phyloP scores from a whole-genome alignment of 192 early-diverging fungal genomes.

The Piromyces finnis region DNA sequence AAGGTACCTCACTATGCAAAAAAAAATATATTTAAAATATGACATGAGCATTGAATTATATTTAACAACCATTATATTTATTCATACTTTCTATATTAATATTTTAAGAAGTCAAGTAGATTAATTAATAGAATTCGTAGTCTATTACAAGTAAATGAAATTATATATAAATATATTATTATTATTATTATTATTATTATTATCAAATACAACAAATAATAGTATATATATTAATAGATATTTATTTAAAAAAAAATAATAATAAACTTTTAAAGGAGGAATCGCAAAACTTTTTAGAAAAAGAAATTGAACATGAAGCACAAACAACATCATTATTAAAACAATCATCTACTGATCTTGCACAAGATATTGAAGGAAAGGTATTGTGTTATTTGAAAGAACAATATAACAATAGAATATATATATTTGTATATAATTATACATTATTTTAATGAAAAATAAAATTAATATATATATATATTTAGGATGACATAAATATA shows the following conservation, averaged over 20 bases:
- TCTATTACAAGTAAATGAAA: background rate
- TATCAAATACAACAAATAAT: no score
- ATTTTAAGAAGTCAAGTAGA: background rate
- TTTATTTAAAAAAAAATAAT: no score
- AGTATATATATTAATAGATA: no score
- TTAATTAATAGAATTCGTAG: background rate
- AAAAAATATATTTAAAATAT: no score
- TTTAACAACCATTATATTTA: no score
- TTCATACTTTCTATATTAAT: background rate
- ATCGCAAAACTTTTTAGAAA: background rate
- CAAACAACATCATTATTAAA: background rate
- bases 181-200: no score
- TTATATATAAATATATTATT: no score
- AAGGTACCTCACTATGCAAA: background rate
- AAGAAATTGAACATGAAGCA: background rate
- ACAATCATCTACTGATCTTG: background rate
- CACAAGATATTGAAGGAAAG: background rate
- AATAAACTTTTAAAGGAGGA: background rate
- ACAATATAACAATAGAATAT: no score
- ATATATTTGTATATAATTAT: no score
- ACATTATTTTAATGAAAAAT: no score
- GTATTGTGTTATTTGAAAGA: no score
- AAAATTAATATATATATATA: background rate
- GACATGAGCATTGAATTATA: no score
- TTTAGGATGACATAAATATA: background rate